Evolutionary conservation across 768 basidiomycete genomes (phyloP), one percentile per base, ranked within the genome.

Genomic region (Collybia sordida): DNA sequence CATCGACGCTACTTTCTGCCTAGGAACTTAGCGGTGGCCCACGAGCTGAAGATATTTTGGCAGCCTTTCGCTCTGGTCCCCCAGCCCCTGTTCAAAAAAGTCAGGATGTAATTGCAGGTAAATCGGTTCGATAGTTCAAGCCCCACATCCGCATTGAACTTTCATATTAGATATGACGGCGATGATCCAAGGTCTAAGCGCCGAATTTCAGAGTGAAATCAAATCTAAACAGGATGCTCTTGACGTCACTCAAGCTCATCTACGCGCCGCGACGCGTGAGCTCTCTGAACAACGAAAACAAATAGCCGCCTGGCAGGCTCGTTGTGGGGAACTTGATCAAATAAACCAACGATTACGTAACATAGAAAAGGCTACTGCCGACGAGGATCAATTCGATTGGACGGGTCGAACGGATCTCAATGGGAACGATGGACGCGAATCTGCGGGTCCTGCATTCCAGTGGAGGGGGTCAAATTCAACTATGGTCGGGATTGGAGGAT

Each of bases 281-380:
- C 82, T 99, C 18, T 86, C 93, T 0, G 90, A 94, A 57, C 90
- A 93, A 63, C 86, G 97, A 39, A 87, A 86, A 59, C 88, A 92
- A 58, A 85, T 96, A 31, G 82, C 86, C 55, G 58, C 73, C 4
- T 90, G 90, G 83, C 89, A 93, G 64, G 62, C 69, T 1, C 79
- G 81, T 31, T 86, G 88, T 51, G 79, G 75, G 7, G 89, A 93
- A 64, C 77, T 93, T 9, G 95, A 97, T 56, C 84, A 90, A 56
- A 73, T 89, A 25, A 79, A 77, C 36, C 92, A 93, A 60, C 83
- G 91, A 11, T 79, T 89, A 42, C 81, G 85, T 41, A 97, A 98
- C 65, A 78, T 98, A 23, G 85, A 92, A 61, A 82, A 83, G 36
- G 93, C 91, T 0, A 69, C 92, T 6, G 62, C 67, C 6, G 87